Conservation (phyloP, 2,329 filamentous ascomycete species). For the Botrytis sinoallii region DNA sequence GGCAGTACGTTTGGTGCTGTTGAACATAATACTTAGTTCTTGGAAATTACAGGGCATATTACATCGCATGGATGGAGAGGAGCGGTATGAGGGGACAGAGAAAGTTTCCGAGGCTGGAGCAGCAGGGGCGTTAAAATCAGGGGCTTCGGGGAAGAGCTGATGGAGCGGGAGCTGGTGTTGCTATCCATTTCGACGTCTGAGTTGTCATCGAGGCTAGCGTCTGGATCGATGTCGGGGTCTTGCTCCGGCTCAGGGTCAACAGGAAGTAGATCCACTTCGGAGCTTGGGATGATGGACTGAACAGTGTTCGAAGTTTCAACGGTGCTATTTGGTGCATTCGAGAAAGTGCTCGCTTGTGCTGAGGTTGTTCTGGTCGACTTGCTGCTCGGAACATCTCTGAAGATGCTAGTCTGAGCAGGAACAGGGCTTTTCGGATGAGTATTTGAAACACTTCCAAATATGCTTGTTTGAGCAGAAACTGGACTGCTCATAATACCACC, state of each 20-base stretch:
- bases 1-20: conserved; percentile 23
- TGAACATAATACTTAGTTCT: conserved; percentile 22
- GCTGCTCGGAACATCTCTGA: background rate
- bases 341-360: background rate
- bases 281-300: background rate
- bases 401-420: background rate
- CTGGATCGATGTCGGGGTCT: background rate
- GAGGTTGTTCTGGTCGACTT: background rate
- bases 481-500: background rate
- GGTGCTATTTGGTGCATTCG: background rate
- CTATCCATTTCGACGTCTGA: too few relatives aligned
- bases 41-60: conserved; percentile 6
- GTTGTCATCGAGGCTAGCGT: background rate
- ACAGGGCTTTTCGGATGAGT: background rate
- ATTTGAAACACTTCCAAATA: background rate
- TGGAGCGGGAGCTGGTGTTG: background rate
- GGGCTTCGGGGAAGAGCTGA: conserved; percentile 31
- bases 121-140: conserved; percentile 28
- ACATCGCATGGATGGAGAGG: conserved; percentile 23
- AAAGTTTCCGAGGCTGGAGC: conserved; percentile 20
- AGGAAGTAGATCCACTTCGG: background rate
- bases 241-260: background rate
- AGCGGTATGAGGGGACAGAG: conserved; percentile 25
- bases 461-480: background rate
- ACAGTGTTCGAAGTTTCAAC: background rate